These are phyloP conservation scores for Yarrowia keelungensis DNA, from an alignment of 805 yeast genomes.

Conservation along the genomic window DNA sequence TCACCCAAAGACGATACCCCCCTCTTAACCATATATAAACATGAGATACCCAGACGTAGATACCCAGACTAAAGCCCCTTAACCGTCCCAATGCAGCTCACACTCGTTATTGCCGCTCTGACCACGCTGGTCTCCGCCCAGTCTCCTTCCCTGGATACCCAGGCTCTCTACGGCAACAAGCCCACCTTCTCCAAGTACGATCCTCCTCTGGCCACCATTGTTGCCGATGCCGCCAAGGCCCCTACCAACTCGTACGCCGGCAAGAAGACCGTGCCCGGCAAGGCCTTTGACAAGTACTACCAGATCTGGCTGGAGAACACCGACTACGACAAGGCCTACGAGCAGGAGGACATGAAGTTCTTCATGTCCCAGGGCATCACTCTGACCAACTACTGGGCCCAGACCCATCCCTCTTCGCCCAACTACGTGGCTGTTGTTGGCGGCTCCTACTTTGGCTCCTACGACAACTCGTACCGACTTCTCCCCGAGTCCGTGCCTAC, in stretches of 20 bases:
- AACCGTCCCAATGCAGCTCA: background rate
- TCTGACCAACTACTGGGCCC: slow-evolving; percentile 60
- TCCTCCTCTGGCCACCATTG: slow-evolving; percentile 20
- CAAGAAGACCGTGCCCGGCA: slow-evolving; percentile 53
- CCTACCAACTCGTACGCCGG: slow-evolving; percentile 45
- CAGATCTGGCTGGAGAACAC: slow-evolving; percentile 62
- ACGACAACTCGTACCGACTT: slow-evolving; percentile 55
- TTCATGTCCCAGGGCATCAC: slow-evolving; percentile 56
- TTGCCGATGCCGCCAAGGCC: slow-evolving; percentile 49
- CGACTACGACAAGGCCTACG: slow-evolving; percentile 58
- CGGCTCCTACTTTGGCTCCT: slow-evolving; percentile 61
- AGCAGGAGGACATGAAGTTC: slow-evolving; percentile 53
- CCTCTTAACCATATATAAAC: background rate
- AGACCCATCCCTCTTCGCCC: slow-evolving; percentile 63
- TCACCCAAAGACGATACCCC: background rate
- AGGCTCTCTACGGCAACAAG: slow-evolving; percentile 8
- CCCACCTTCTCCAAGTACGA: slow-evolving; percentile 17
- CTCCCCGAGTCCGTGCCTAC: slow-evolving; percentile 58
- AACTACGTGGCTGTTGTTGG: slow-evolving; percentile 59
- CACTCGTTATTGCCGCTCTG: slow-evolving; percentile 11
- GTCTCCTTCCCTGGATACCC: slow-evolving; percentile 18
- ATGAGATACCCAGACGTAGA: too few species aligned
- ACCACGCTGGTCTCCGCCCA: slow-evolving; percentile 22
- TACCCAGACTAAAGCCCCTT: background rate
- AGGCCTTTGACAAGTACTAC: slow-evolving; percentile 53